Evolutionary conservation across 2,329 filamentous ascomycete species (phyloP), one percentile per base, ranked within the genome.

Genomic region (Xenoacremonium recifei): DNA sequence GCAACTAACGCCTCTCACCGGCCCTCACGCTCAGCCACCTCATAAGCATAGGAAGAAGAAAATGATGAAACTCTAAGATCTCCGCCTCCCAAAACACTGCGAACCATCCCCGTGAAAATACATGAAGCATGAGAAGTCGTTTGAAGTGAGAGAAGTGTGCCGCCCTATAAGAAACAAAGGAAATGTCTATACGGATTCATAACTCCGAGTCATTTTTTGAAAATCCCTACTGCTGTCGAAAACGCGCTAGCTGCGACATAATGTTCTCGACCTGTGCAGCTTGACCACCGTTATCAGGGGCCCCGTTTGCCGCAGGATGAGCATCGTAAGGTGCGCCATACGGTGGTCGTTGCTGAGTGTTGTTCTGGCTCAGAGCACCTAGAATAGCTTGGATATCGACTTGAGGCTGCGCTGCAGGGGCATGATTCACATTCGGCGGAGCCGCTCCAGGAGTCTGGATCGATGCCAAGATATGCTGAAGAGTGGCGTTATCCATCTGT

Each of bases 161-260:
- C n/a, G n/a, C n/a, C n/a, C n/a, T n/a, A n/a, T n/a, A n/a, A n/a
- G n/a, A n/a, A n/a, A n/a, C n/a, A n/a, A n/a, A n/a, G n/a, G n/a
- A n/a, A n/a, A n/a, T n/a, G n/a, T n/a, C n/a, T n/a, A n/a, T n/a
- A n/a, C n/a, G n/a, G n/a, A n/a, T n/a, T n/a, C n/a, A n/a, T n/a
- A n/a, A n/a, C n/a, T n/a, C n/a, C n/a, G n/a, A n/a, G n/a, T n/a
- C n/a, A n/a, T n/a, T n/a, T n/a, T n/a, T n/a, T n/a, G n/a, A n/a
- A n/a, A n/a, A n/a, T n/a, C n/a, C 6, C 16, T 11, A 30, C 39
- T 45, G 80, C 58, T 82, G 76, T 49, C 82, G 74, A 57, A 80
- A 85, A 53, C 77, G 80, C 35, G 83, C 79, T 45, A 89, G 67
- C 55, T 87, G 82, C 12, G 84, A 82, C 78, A 90, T 85, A 38